Evolutionary conservation across 1,284 basidiomycete species (phyloP).

Genomic region (Austropuccinia psidii): DNA sequence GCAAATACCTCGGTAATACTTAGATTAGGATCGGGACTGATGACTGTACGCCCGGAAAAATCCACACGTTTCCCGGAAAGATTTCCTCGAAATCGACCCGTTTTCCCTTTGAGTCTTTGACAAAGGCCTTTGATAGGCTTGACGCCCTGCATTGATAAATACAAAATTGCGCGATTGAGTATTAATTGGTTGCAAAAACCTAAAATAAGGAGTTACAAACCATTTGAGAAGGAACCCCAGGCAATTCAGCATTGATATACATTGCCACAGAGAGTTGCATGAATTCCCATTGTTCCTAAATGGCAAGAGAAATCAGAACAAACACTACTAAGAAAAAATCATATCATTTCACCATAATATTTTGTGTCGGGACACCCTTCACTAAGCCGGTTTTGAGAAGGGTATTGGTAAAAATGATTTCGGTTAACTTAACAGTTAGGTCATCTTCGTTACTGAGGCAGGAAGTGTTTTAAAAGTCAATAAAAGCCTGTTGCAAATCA

Average conservation of each 20-base stretch:
- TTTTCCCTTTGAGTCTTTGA: conserved; percentile 96
- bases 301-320: not conserved
- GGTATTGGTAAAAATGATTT: conserved; percentile 92
- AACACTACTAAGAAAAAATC: not conserved
- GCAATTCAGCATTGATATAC: conserved; percentile 97
- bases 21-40: conserved; percentile 95
- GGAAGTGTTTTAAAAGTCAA: not conserved
- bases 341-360: conserved; percentile 66
- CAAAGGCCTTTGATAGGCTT: conserved; percentile 96
- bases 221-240: conserved; percentile 73
- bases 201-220: conserved; percentile 39
- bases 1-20: conserved; percentile 74
- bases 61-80: conserved; percentile 98
- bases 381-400: conserved; percentile 82
- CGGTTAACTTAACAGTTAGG: conserved; percentile 91
- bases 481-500: conserved; percentile 38
- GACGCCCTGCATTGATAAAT: conserved; percentile 47
- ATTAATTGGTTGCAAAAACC: not conserved
- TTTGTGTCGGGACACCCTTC: conserved; percentile 77
- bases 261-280: conserved; percentile 88
- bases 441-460: conserved; percentile 78
- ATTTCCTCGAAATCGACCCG: conserved; percentile 97
- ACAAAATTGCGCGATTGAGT: not conserved
- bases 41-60: conserved; percentile 96
- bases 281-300: conserved; percentile 92